Evolutionary conservation across 2,329 filamentous ascomycete genomes (phyloP).

Genomic region (Thelonectria discophora): DNA sequence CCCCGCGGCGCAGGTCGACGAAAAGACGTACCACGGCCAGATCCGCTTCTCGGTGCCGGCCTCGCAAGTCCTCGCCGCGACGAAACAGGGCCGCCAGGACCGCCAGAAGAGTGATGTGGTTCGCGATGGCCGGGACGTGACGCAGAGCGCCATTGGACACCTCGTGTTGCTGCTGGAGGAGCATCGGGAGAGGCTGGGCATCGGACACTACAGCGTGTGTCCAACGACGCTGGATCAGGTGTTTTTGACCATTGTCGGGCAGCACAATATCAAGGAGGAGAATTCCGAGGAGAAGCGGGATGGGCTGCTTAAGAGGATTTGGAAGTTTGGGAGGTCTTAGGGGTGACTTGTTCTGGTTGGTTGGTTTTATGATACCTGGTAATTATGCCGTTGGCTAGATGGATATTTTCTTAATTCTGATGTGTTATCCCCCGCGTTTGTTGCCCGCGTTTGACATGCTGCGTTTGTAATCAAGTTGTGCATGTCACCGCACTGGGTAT

Average conservation of each 20-base stretch:
- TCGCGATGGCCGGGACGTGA: constrained; percentile 38
- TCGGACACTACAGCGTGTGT: constrained; percentile 87
- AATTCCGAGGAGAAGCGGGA: constrained; percentile 55
- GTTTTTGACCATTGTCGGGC: constrained; percentile 84
- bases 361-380: no score
- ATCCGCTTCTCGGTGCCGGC: constrained; percentile 82
- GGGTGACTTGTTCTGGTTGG: neutral
- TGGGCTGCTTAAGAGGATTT: constrained; percentile 35
- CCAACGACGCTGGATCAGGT: constrained; percentile 92
- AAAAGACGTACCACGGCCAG: constrained; percentile 84
- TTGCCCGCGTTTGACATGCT: no score
- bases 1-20: constrained; percentile 72
- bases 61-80: constrained; percentile 47
- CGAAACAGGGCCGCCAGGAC: constrained; percentile 29
- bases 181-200: constrained; percentile 71
- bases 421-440: neutral
- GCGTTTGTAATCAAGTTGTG: no score
- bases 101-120: constrained; percentile 35
- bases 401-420: neutral
- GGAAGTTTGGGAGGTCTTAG: constrained; percentile 38
- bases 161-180: constrained; percentile 79
- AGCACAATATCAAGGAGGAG: constrained; percentile 82
- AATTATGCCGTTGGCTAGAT: no score
- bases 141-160: constrained; percentile 67
- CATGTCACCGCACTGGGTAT: no score